Evolutionary conservation across 2,329 filamentous ascomycete genomes (phyloP), one percentile per base, ranked within the genome.

Genomic region (Penicillium decumbens): DNA sequence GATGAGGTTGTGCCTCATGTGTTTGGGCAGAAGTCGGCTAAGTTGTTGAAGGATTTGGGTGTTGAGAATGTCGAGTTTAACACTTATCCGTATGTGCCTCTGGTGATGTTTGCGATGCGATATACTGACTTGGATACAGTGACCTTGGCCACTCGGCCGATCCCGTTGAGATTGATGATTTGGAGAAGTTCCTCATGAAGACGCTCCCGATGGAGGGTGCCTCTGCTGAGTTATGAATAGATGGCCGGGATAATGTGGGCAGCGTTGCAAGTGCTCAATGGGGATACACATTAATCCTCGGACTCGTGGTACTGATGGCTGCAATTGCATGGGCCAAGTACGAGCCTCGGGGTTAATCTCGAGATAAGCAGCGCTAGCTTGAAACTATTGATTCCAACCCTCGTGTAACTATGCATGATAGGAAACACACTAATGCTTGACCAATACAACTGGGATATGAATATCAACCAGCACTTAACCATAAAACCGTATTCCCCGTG

Each of bases 91-190:
- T 89, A 72, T 65, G 84, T 74, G 20, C 45, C 15, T 7, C 3
- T 27, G 23, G 9, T 4, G 2, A 41, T 25, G 25, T 23, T 41
- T n/a, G 29, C 1, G 27, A 24, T n/a, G 24, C 37, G 8, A 13
- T 41, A 29, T 41, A 25, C 42, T 49, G 48, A 46, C 48, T 18
- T 62, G 8, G 51, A 45, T 45, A 28, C 50, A 88, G 85, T 50
- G 80, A 80, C 9, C 80, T 96, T 65, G 77, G 76, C 12, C 92
- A 97, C 68, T 87, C 84, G 4, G 89, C 89, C 1, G 84, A 84
- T 59, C 77, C 83, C 4, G 75, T 86, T 54, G 92, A 96, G 73
- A 82, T 96, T 47, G 81, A 93, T 54, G 87, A 95, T 60, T 76
- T 96, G 15, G 89, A 93, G 71, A 69, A 71, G 37, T 86, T 81